Conservation (phyloP, 768 basidiomycete genomes). For the Trametes maxima region DNA sequence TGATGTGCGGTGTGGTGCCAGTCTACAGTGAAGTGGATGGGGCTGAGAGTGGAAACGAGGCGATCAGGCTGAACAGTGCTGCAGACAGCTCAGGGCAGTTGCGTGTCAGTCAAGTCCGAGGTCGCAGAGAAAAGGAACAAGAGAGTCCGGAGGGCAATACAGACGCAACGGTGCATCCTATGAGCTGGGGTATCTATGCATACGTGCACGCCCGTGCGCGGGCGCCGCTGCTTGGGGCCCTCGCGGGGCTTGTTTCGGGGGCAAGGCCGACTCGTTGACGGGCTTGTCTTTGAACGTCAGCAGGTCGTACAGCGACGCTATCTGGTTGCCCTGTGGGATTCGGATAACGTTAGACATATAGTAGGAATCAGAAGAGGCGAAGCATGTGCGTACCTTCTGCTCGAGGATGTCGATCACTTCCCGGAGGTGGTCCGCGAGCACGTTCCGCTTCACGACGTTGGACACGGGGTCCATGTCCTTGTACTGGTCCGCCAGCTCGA, state of each 20-base stretch:
- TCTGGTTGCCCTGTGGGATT: constrained; percentile 78
- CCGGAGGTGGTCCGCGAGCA: constrained; percentile 84
- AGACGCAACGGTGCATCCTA: background rate
- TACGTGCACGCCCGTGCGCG: background rate
- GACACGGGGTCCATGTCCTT: constrained; percentile 84
- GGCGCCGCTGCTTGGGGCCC: background rate
- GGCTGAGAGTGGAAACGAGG: background rate
- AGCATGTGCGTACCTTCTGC: constrained; percentile 64
- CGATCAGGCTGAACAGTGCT: background rate
- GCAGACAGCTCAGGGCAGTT: background rate
- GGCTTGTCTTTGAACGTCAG: constrained; percentile 76
- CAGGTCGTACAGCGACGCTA: constrained; percentile 86
- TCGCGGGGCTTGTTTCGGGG: background rate
- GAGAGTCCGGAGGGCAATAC: background rate
- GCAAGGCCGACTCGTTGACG: constrained; percentile 11
- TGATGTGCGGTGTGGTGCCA: background rate
- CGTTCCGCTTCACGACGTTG: constrained; percentile 77
- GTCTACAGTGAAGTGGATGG: constrained; percentile 3
- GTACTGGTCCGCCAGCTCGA: constrained; percentile 92
- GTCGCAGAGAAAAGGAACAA: background rate
- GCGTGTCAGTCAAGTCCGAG: constrained; percentile 2
- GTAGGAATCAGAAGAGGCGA: background rate
- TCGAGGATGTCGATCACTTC: constrained; percentile 94
- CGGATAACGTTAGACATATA: background rate
- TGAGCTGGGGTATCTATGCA: constrained; percentile 14